Evolutionary conservation across 306 rosid species (phyloP), one percentile per base, ranked within the genome.

Genomic region (Corylus avellana): DNA sequence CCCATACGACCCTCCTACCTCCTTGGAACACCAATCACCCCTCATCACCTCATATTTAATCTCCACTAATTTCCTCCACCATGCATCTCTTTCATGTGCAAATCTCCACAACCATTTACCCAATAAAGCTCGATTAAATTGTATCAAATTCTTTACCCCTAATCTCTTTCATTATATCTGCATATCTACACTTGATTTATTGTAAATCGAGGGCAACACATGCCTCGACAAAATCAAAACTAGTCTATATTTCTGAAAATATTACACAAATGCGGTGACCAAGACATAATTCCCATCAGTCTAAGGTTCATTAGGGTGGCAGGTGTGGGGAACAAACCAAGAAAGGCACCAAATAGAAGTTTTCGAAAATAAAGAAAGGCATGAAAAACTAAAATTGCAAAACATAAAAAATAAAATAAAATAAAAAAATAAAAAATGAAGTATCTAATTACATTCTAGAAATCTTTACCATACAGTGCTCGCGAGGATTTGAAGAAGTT

Each of bases 401-500:
- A 53, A 59, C 44, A 83, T 20, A 3, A 14, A 50, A 59, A 79
- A 18, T 22, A 22, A 22, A 22, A 22, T 22, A 22, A 22, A 22
- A 22, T 22, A 70, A 11, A 22, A 51, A 8, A 48, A 32, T 29
- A 29, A 29, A 29, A 1, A 32, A 32, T 32, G 2, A 49, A 47
- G 39, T 22, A 49, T 14, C 4, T 13, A 53, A 42, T n/a, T 29
- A 72, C 20, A 70, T 66, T 63, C 59, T 25, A 80, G 67, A 71
- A 78, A 75, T 79, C 61, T 80, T 87, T 91, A 91, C 98, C 97
- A 87, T 90, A 75, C 94, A 95, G 82, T 95, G 98, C 81, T 91
- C 93, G 5, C 72, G 85, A 35, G 98, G 96, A 88, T 92, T 95
- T 57, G 97, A 95, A 73, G 94, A 95, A 79, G 98, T 95, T 63